Conservation (phyloP, 1,139 yeast species). For the Geotrichum siamense region DNA sequence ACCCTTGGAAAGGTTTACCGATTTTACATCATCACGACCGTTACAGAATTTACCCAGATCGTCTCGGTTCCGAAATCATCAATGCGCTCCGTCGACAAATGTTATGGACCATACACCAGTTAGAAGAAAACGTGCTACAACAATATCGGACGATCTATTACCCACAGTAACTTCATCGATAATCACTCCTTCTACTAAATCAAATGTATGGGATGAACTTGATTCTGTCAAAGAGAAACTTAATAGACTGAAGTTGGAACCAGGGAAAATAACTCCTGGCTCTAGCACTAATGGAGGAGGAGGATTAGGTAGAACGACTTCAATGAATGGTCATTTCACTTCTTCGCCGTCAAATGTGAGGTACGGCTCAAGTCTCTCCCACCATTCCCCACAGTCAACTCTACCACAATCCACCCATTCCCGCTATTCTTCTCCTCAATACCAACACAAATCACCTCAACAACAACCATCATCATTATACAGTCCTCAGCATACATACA, state of each 20-base stretch:
- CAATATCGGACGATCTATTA: too few relatives aligned
- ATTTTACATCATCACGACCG: too few relatives aligned
- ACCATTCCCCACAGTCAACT: not conserved
- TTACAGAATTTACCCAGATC: too few relatives aligned
- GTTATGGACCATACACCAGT: too few relatives aligned
- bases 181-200: too few relatives aligned
- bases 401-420: not conserved
- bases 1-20: too few relatives aligned
- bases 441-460: not conserved
- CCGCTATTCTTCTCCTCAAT: not conserved
- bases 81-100: too few relatives aligned
- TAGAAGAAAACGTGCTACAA: not conserved
- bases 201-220: conserved; percentile 15
- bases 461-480: not conserved
- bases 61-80: too few relatives aligned
- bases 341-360: too few relatives aligned
- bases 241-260: conserved; percentile 5
- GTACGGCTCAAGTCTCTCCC: not conserved
- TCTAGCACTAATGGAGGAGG: not conserved
- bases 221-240: conserved; percentile 13
- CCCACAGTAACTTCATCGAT: too few relatives aligned
- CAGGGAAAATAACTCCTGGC: not conserved
- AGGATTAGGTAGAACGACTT: not conserved
- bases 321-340: not conserved
- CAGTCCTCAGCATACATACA: not conserved